Percentiles rank a stretch among this genome's conserved stretches.
Evolutionary conservation across 305 asterid genomes (phyloP).

Genomic region (Salvia sclarea): DNA sequence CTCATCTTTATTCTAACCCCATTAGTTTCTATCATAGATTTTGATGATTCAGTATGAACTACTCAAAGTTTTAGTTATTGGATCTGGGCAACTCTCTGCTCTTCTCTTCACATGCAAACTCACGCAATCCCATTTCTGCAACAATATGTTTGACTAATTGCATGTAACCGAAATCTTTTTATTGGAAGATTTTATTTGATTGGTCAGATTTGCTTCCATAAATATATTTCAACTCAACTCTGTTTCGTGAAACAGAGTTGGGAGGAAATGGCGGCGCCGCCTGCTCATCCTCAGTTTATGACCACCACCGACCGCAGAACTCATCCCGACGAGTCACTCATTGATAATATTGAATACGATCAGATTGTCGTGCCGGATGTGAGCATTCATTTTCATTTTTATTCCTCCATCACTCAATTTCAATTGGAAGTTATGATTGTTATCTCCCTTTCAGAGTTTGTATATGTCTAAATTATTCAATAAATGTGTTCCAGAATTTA

Average conservation of each 20-base stretch:
- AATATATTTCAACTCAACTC: slow-evolving; percentile 20
- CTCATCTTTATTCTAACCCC: background rate
- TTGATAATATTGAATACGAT: slow-evolving; percentile 74
- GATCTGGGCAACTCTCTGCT: slow-evolving; percentile 24
- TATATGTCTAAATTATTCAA: background rate
- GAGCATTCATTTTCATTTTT: slow-evolving; percentile 28
- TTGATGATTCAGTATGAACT: background rate
- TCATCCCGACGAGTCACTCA: slow-evolving; percentile 60
- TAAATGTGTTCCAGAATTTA: background rate
- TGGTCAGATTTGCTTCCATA: background rate
- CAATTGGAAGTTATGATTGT: background rate
- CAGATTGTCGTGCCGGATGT: slow-evolving; percentile 89
- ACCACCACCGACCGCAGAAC: slow-evolving; percentile 47
- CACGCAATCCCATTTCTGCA: background rate
- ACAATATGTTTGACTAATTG: background rate
- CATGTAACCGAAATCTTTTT: slow-evolving; percentile 24
- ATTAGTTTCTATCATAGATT: slow-evolving; percentile 9
- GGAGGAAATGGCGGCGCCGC: slow-evolving; percentile 50
- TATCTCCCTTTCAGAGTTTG: background rate
- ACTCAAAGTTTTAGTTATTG: slow-evolving; percentile 1
- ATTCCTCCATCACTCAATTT: background rate
- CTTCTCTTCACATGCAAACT: slow-evolving; percentile 28
- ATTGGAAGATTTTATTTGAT: slow-evolving; percentile 9
- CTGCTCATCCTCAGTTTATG: slow-evolving; percentile 73
- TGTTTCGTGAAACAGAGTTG: slow-evolving; percentile 38